Evolutionary conservation across 2,329 filamentous ascomycete species (phyloP).

Genomic region (Pestalotiopsis sp.): DNA sequence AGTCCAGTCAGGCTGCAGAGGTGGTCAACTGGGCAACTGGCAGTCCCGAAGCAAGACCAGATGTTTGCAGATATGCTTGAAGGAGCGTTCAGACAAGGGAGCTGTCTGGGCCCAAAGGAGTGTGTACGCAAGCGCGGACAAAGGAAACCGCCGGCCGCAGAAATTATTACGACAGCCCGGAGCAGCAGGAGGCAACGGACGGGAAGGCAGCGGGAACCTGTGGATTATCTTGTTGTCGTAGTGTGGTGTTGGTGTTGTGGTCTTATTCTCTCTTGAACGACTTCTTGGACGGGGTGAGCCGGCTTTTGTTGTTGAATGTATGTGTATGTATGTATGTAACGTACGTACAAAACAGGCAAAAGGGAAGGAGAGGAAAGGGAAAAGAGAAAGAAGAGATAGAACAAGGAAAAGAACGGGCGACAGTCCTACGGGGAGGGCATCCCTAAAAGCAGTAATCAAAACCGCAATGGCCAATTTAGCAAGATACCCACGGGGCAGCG

Average conservation of each 20-base stretch:
- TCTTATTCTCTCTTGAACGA: not conserved
- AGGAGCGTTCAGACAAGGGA: slow-evolving; percentile 29
- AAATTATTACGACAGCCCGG: slow-evolving; percentile 20
- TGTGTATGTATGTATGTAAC: slow-evolving; percentile 19
- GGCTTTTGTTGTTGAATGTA: not conserved
- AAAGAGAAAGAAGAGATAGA: slow-evolving; percentile 19
- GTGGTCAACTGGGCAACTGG: slow-evolving; percentile 22
- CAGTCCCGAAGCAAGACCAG: slow-evolving; percentile 22
- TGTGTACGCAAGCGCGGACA: slow-evolving; percentile 22
- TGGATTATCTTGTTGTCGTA: not conserved
- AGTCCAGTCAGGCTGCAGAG: not conserved
- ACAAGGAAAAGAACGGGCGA: slow-evolving; percentile 15
- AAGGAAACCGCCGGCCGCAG: slow-evolving; percentile 24
- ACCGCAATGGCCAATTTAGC: slow-evolving; percentile 30
- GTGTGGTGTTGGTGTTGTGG: not conserved
- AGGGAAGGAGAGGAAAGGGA: slow-evolving; percentile 18
- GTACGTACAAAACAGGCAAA: slow-evolving; percentile 15
- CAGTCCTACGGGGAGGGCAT: slow-evolving; percentile 4
- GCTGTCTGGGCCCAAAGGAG: slow-evolving; percentile 19
- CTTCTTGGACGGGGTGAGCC: not conserved
- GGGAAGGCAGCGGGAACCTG: slow-evolving; percentile 14
- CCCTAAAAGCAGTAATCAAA: slow-evolving; percentile 33
- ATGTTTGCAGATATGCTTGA: slow-evolving; percentile 31
- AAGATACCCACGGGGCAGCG: slow-evolving; percentile 25
- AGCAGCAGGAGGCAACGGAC: slow-evolving; percentile 19